A percentile compares a stretch with the other conserved stretches of the same genome.
phyloP scores from a whole-genome alignment of 345 rosid species.

The Raphanus sativus region DNA sequence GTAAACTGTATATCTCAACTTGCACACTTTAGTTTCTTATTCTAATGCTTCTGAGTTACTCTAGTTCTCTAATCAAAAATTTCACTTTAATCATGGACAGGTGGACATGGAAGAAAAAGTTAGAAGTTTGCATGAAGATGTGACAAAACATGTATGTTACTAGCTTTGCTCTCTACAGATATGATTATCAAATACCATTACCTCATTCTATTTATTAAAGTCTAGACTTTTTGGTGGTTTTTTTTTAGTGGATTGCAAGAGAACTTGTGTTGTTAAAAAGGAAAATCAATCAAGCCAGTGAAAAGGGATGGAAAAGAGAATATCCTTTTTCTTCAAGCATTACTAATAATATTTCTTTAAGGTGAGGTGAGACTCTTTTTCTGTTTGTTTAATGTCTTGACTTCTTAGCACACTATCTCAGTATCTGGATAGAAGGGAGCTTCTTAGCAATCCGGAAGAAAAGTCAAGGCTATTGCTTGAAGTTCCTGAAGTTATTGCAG shows the following conservation, averaged over 20 bases:
- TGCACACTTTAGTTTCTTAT: background rate
- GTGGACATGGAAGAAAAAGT: conserved; percentile 68
- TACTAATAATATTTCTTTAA: background rate
- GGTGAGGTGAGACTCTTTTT: background rate
- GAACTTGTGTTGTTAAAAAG: conserved; percentile 60
- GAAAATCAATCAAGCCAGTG: conserved; percentile 68
- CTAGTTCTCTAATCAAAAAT: conserved; percentile 10
- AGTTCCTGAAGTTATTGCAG: conserved; percentile 66
- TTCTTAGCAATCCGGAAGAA: conserved; percentile 62
- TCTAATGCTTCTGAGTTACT: conserved; percentile 4
- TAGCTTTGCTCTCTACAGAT: background rate
- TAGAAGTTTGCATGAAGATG: conserved; percentile 59
- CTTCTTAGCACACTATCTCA: conserved; percentile 54
- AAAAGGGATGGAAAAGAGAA: conserved; percentile 89
- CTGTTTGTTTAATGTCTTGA: conserved; percentile 63
- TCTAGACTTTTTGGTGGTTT: conserved; percentile 11
- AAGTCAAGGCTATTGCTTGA: conserved; percentile 54
- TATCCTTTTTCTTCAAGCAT: conserved; percentile 54
- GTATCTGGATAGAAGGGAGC: conserved; percentile 64
- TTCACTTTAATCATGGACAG: conserved; percentile 40
- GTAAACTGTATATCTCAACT: background rate
- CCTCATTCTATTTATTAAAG: background rate
- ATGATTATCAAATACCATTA: background rate
- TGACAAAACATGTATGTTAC: conserved; percentile 71
- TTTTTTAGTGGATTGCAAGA: conserved; percentile 62